Evolutionary conservation across 2,329 filamentous ascomycete species (phyloP).

Genomic region (Dendryphion nanum): DNA sequence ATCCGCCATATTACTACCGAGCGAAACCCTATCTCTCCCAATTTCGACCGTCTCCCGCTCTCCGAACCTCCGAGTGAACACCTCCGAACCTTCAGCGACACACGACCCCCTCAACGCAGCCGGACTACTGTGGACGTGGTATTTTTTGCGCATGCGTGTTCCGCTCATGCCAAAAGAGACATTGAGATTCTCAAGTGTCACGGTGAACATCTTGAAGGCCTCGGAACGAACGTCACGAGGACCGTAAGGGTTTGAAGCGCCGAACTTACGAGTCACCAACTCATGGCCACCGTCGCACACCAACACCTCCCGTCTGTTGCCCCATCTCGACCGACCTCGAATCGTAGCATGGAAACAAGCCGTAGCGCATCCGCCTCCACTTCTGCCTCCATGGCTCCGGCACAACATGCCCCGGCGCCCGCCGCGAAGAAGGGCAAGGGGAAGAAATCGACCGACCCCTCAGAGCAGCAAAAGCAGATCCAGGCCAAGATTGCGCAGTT

Average conservation of each 20-base stretch:
- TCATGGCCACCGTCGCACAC: slow-evolving; percentile 39
- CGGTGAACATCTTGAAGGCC: slow-evolving; percentile 4
- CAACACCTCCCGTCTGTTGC: slow-evolving; percentile 32
- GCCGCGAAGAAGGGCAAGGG: slow-evolving; percentile 75
- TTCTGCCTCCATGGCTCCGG: slow-evolving; percentile 44
- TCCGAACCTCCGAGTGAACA: slow-evolving; percentile 8
- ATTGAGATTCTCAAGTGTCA: background rate
- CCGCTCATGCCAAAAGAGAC: slow-evolving; percentile 8
- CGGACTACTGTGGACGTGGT: background rate
- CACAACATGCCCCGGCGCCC: slow-evolving; percentile 48
- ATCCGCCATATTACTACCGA: no score
- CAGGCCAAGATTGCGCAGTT: slow-evolving; percentile 93
- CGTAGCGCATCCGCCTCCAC: slow-evolving; percentile 39
- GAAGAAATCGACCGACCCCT: slow-evolving; percentile 81
- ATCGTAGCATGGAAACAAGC: slow-evolving; percentile 41
- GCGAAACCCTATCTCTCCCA: background rate
- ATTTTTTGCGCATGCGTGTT: slow-evolving; percentile 15
- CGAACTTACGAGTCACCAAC: slow-evolving; percentile 15
- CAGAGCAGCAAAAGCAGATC: slow-evolving; percentile 86
- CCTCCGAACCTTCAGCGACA: slow-evolving; percentile 28
- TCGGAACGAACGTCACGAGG: slow-evolving; percentile 14
- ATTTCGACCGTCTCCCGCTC: background rate
- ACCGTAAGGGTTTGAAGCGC: slow-evolving; percentile 14
- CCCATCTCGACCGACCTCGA: slow-evolving; percentile 36
- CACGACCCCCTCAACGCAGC: no score